Conservation (phyloP, 2,329 filamentous ascomycete genomes). For the Aspergillus sp. region DNA sequence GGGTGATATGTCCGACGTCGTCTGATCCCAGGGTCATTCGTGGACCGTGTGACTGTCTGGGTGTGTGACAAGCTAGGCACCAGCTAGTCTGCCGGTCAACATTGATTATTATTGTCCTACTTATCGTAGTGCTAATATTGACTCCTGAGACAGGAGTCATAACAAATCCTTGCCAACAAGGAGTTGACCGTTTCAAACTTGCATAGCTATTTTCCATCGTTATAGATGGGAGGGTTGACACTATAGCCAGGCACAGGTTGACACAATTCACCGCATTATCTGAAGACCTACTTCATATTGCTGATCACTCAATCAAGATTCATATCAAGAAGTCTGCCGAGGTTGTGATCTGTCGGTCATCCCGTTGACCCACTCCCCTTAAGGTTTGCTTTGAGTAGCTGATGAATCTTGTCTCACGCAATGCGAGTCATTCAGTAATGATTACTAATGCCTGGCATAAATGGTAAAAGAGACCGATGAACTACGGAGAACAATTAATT, state of each 20-base stretch:
- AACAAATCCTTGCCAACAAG: too few species aligned
- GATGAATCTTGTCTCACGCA: background rate
- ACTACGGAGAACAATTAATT: background rate
- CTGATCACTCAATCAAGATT: background rate
- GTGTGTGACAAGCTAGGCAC: background rate
- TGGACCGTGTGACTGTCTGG: background rate
- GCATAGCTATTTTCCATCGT: too few species aligned
- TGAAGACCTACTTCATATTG: background rate
- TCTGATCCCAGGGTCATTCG: conserved; percentile 1
- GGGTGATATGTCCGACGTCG: background rate
- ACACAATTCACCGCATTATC: too few species aligned
- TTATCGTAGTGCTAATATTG: too few species aligned
- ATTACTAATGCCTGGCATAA: background rate
- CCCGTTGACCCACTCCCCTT: background rate
- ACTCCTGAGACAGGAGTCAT: too few species aligned
- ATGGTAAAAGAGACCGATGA: background rate
- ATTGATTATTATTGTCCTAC: too few species aligned
- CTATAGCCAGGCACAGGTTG: too few species aligned
- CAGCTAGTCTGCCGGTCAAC: background rate
- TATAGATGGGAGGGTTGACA: too few species aligned
- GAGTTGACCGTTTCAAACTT: too few species aligned
- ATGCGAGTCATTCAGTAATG: background rate
- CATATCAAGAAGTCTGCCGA: background rate
- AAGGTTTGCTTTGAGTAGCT: background rate
- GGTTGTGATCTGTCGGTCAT: background rate